Conservation (phyloP, 2,329 filamentous ascomycete genomes). For the Pseudonectria buxi region DNA sequence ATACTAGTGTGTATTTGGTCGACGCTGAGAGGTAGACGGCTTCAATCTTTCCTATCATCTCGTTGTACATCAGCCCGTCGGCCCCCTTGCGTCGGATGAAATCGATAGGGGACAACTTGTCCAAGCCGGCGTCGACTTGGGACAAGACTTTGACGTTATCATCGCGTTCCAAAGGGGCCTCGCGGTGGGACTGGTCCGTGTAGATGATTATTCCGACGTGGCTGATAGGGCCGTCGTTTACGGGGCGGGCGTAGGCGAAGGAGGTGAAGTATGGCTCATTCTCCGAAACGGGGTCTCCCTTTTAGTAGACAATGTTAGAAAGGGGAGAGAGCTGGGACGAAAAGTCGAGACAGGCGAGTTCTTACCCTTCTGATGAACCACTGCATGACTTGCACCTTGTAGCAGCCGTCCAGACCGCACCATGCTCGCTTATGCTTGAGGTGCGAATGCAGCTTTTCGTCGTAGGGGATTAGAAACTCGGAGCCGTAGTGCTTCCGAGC, state of each 20-base stretch:
- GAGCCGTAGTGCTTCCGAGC: constrained; percentile 40
- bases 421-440: constrained; percentile 28
- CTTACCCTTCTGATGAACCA: constrained; percentile 37
- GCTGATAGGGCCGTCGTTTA: constrained; percentile 26
- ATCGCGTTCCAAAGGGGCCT: constrained; percentile 30
- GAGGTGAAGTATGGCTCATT: constrained; percentile 30
- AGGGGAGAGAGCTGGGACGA: no score
- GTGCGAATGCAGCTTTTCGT: constrained; percentile 24
- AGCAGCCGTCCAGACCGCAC: constrained; percentile 31
- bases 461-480: constrained; percentile 25
- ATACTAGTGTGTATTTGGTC: constrained; percentile 37
- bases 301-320: constrained; percentile 1
- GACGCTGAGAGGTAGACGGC: constrained; percentile 35
- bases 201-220: constrained; percentile 32
- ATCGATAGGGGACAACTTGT: constrained; percentile 33
- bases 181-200: constrained; percentile 23
- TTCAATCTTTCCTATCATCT: constrained; percentile 34
- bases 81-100: constrained; percentile 26
- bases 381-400: constrained; percentile 33
- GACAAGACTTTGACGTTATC: constrained; percentile 30
- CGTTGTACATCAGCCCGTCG: constrained; percentile 35
- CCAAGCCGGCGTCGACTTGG: constrained; percentile 34
- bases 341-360: no score
- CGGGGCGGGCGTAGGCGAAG: constrained; percentile 26
- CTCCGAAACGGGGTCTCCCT: constrained; percentile 34